Evolutionary conservation across 768 basidiomycete species (phyloP).

Genomic region (Albatrellus ellisii): DNA sequence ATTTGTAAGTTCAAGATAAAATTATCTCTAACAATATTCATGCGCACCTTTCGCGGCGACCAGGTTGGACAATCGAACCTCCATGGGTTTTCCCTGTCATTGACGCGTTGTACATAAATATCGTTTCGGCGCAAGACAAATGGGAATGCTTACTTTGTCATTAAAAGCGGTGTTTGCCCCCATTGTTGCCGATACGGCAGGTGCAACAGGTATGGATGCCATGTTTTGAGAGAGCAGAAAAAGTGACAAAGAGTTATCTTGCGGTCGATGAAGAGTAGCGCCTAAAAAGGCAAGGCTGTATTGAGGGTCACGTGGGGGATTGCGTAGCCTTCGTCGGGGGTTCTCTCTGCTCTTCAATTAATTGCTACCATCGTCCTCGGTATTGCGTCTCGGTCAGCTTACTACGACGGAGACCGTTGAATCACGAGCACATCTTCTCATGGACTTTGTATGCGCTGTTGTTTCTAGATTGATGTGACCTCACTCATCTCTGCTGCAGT

Average conservation of each 20-base stretch:
- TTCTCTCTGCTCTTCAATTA: not conserved
- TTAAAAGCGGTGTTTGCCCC: conserved; percentile 45
- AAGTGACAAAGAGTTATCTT: not conserved
- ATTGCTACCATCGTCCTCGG: not conserved
- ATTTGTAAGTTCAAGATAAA: conserved; percentile 12
- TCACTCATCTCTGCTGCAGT: not conserved
- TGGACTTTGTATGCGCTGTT: conserved; percentile 27
- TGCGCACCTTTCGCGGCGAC: conserved; percentile 86
- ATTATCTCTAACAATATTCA: conserved; percentile 2
- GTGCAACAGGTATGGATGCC: too few relatives aligned
- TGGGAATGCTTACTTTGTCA: conserved; percentile 47
- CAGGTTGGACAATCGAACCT: conserved; percentile 94
- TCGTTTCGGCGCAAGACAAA: not conserved
- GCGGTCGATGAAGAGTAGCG: not conserved
- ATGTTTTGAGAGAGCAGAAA: not conserved
- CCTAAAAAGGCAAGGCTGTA: not conserved
- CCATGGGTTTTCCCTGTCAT: conserved; percentile 89
- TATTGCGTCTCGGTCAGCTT: not conserved
- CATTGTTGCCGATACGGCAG: not conserved
- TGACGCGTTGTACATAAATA: conserved; percentile 19
- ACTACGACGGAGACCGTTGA: too few relatives aligned
- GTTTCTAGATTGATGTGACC: not conserved
- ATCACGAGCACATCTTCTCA: too few relatives aligned
- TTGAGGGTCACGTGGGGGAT: not conserved
- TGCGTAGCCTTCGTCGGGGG: not conserved